Evolutionary conservation across 257 asterid species (phyloP).

Genomic region (Handroanthus guayacan): DNA sequence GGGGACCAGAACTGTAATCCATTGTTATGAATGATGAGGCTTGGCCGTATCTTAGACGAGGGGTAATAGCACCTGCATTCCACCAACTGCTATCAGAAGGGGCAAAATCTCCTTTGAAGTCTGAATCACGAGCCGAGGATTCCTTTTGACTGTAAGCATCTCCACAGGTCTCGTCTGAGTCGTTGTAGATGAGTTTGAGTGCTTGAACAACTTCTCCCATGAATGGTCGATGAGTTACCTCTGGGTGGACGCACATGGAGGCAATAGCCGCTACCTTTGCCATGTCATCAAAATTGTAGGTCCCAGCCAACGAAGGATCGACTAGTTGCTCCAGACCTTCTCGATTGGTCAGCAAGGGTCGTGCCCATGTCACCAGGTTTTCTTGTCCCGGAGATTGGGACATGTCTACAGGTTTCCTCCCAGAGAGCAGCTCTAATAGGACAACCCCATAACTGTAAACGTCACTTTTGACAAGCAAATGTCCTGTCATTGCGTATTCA

Average conservation of each 20-base stretch:
- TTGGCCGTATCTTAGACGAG: constrained; percentile 55
- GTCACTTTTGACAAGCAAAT: constrained; percentile 71
- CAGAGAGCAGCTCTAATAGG: constrained; percentile 64
- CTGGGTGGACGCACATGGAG: constrained; percentile 74
- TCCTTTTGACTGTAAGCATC: constrained; percentile 68
- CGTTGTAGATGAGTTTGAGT: constrained; percentile 69
- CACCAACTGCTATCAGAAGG: constrained; percentile 82
- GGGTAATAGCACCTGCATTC: constrained; percentile 64
- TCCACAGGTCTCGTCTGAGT: constrained; percentile 60
- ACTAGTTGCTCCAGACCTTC: constrained; percentile 71
- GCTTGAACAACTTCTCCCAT: constrained; percentile 86
- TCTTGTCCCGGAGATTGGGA: constrained; percentile 75
- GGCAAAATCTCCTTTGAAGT: constrained; percentile 53
- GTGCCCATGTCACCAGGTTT: constrained; percentile 80
- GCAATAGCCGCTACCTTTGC: constrained; percentile 78
- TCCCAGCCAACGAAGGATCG: constrained; percentile 69
- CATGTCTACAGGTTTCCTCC: constrained; percentile 75
- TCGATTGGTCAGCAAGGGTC: constrained; percentile 62
- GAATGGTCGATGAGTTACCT: constrained; percentile 76
- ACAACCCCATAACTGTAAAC: constrained; percentile 79
- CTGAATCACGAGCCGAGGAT: constrained; percentile 68
- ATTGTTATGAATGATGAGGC: constrained; percentile 70
- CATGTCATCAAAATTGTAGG: constrained; percentile 67
- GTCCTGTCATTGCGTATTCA: constrained; percentile 80
- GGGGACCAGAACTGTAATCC: constrained; percentile 75